Evolutionary conservation across 2,329 filamentous ascomycete species (phyloP), one percentile per base, ranked within the genome.

Genomic region (Monosporascus sp.): DNA sequence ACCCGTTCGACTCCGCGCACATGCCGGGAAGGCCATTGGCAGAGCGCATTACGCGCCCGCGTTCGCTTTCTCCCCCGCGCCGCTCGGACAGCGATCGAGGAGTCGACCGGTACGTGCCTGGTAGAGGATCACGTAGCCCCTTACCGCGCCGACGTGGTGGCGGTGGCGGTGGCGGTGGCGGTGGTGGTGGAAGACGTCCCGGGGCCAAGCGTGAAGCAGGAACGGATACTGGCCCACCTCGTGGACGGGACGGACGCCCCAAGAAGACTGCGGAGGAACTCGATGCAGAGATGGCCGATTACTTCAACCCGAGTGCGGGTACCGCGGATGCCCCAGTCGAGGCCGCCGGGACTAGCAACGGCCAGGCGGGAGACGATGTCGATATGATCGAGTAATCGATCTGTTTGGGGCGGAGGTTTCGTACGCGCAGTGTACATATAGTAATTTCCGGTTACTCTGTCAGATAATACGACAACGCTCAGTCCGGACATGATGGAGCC

Each of bases 231-330:
- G 73, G 70, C 55, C 74, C 74, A 46, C 69, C 72, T 37, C 55
- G 64, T 35, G 75, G 75, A 47, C 77, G 74, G 19, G 78, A 82
- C 51, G 79, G 80, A 40, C 81, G 89, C 48, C 79, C 85, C 2
- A 87, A 84, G 72, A 96, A 96, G 80, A 96, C 92, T 0, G 88
- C 91, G 61, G 89, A 96, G 63, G 90, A 97, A 68, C 78, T 97
- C 41, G 92, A 97, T 69, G 90, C 89, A n/a, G 92, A 97, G 73
- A 97, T 97, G 92, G 91, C 87, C 31, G 90, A 96, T 67, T 97
- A 97, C 71, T 97, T 91, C 77, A 85, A 80, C 31, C 75, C 74
- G 26, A 69, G 70, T 38, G 67, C 63, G 53, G 70, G 63, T 47
- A 66, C 72, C 48, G 71, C 66, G 50, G 70, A 65, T n/a, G 73